Evolutionary conservation across 1,284 basidiomycete species (phyloP).

Genomic region (Phylloboletellus chloephorus): DNA sequence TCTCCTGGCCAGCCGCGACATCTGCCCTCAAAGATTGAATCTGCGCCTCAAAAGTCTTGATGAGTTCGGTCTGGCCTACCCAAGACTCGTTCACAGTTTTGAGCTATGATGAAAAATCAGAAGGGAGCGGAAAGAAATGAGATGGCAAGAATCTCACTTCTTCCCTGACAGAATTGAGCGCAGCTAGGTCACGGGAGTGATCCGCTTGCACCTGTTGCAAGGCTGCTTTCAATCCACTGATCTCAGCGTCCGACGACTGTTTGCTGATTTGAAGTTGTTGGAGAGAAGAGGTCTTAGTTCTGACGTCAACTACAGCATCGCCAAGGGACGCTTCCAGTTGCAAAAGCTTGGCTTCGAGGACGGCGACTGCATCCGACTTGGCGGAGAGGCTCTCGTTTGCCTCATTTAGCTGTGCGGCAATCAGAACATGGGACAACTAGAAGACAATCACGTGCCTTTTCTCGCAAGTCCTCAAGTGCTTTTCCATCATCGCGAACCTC

Average conservation of each 20-base stretch:
- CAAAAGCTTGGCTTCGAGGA: conserved; percentile 49
- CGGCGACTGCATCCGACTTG: conserved; percentile 45
- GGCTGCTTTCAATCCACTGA: conserved; percentile 40
- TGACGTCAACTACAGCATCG: conserved; percentile 42
- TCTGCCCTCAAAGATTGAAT: conserved; percentile 48
- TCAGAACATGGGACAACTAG: conserved; percentile 10
- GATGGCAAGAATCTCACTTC: conserved; percentile 41
- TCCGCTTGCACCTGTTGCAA: conserved; percentile 41
- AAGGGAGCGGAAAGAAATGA: neutral
- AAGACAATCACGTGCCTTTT: conserved; percentile 42
- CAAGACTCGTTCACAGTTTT: conserved; percentile 41
- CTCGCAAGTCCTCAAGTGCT: conserved; percentile 51
- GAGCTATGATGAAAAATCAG: conserved; percentile 40
- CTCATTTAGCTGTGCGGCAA: conserved; percentile 48
- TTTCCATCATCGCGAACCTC: conserved; percentile 62
- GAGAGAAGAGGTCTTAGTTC: conserved; percentile 40
- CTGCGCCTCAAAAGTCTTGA: conserved; percentile 47
- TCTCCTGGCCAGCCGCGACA: conserved; percentile 46
- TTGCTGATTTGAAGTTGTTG: conserved; percentile 49
- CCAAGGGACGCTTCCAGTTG: conserved; percentile 49
- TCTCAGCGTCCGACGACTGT: conserved; percentile 42
- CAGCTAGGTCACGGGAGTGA: conserved; percentile 34
- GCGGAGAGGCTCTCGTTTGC: conserved; percentile 46
- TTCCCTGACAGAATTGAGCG: conserved; percentile 39
- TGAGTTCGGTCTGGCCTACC: conserved; percentile 39